phyloP scores from a whole-genome alignment of 129 eudicot genomes.

The Rutidosis leptorrhynchoides region DNA sequence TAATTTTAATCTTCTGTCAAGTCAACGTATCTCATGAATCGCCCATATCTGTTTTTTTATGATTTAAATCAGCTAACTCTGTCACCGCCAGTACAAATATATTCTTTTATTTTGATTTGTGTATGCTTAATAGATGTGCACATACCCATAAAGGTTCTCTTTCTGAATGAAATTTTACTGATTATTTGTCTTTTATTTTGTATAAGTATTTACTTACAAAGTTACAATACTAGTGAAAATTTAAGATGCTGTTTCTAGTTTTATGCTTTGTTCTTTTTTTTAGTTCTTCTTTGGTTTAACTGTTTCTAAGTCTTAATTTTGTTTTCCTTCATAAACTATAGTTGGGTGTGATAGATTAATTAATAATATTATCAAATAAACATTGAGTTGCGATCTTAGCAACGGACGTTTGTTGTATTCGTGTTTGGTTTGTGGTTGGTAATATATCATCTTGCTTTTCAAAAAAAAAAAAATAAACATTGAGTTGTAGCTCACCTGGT shows the following conservation, averaged over 20 bases:
- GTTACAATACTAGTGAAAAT: neutral
- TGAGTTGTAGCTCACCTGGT: too few species aligned
- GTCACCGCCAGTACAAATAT: constrained; percentile 28
- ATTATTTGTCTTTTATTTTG: neutral
- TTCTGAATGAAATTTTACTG: neutral
- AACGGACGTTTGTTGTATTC: too few species aligned
- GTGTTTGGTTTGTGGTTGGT: too few species aligned
- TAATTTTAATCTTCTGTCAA: constrained; percentile 12
- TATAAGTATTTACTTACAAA: neutral
- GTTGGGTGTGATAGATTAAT: constrained; percentile 1
- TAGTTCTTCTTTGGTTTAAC: neutral
- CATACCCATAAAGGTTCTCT: constrained; percentile 6
- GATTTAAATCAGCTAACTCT: constrained; percentile 41
- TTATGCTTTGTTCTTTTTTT: neutral
- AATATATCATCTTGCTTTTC: too few species aligned
- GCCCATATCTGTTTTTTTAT: constrained; percentile 13
- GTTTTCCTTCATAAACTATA: neutral
- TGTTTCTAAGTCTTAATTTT: neutral
- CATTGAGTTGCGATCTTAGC: too few species aligned
- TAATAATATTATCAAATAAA: too few species aligned
- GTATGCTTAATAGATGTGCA: constrained; percentile 20
- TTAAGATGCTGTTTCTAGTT: neutral
- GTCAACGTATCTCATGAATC: constrained; percentile 12
- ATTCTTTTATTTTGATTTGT: constrained; percentile 19
- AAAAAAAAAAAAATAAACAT: too few species aligned